A percentile compares a stretch with the other conserved stretches of the same genome.
Conservation (phyloP, 1,284 basidiomycete species). For the Paramarasmius palmivorus region DNA sequence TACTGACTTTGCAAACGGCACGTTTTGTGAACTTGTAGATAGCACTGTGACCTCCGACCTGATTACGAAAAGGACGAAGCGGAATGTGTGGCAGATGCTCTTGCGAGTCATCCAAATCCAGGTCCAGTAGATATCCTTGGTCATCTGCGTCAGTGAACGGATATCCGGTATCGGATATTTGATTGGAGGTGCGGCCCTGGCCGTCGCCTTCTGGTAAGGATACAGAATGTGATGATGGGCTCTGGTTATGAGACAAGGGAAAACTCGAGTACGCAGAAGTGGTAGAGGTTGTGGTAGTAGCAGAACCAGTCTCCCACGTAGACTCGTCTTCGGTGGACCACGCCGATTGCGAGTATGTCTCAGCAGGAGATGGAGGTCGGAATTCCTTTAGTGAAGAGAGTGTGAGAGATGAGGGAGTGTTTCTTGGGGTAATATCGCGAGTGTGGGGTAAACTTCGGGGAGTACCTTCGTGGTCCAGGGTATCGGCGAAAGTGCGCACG, state of each 20-base stretch:
- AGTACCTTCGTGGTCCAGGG: constrained; percentile 9
- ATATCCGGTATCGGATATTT: constrained; percentile 12
- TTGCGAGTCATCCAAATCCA: constrained; percentile 46
- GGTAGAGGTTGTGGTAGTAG: constrained; percentile 57
- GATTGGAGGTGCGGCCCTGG: constrained; percentile 6
- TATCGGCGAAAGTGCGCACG: constrained; percentile 22
- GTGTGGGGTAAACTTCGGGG: background rate
- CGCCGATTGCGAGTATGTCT: constrained; percentile 46
- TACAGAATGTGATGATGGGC: constrained; percentile 24
- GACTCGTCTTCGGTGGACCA: constrained; percentile 80
- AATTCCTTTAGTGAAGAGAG: constrained; percentile 9
- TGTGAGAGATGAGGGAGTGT: background rate
- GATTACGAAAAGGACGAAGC: constrained; percentile 93
- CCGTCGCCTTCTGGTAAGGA: constrained; percentile 18
- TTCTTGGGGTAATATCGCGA: background rate
- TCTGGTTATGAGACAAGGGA: constrained; percentile 32
- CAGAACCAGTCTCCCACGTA: constrained; percentile 70
- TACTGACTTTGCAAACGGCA: constrained; percentile 92
- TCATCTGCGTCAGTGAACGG: constrained; percentile 24
- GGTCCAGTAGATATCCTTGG: constrained; percentile 37
- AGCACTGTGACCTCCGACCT: constrained; percentile 95
- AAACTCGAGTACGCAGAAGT: constrained; percentile 46
- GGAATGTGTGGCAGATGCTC: constrained; percentile 87
- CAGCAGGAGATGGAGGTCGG: constrained; percentile 18
- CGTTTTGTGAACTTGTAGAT: constrained; percentile 99